Percentiles rank a stretch among this genome's conserved stretches.
Conservation (phyloP, 768 basidiomycete genomes). For the Rhizopogon vulgaris region DNA sequence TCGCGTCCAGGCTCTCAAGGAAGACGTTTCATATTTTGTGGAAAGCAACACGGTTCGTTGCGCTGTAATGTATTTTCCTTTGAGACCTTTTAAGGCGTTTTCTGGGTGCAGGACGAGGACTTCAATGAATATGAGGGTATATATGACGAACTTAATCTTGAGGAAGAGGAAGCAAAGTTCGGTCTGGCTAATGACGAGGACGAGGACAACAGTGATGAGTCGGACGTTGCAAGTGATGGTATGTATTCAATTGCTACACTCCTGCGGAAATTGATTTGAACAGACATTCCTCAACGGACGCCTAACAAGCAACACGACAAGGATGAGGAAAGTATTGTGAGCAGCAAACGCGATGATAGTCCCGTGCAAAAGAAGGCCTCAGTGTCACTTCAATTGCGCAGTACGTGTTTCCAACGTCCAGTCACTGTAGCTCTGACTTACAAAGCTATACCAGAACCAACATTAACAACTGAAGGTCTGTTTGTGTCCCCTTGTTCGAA, state of each 20-base stretch:
- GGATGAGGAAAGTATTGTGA: slow-evolving; percentile 72
- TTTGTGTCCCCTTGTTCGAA: not conserved
- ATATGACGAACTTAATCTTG: slow-evolving; percentile 95
- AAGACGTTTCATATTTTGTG: slow-evolving; percentile 95
- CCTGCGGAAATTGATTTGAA: slow-evolving; percentile 1
- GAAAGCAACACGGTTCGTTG: slow-evolving; percentile 86
- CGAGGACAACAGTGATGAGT: slow-evolving; percentile 76
- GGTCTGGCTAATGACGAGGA: slow-evolving; percentile 71
- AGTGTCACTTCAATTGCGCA: slow-evolving; percentile 58
- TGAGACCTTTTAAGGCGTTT: slow-evolving; percentile 15
- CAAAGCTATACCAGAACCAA: slow-evolving; percentile 46
- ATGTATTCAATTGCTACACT: not conserved
- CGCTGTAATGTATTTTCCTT: slow-evolving; percentile 3
- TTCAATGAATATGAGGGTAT: slow-evolving; percentile 97
- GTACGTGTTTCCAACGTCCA: slow-evolving; percentile 39
- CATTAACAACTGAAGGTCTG: slow-evolving; percentile 57
- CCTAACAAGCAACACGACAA: slow-evolving; percentile 61
- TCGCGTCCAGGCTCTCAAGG: slow-evolving; percentile 75
- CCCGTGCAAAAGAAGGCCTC: slow-evolving; percentile 76
- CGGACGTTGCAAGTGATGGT: slow-evolving; percentile 73
- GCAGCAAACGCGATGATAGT: slow-evolving; percentile 67
- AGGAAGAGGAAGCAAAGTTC: slow-evolving; percentile 95
- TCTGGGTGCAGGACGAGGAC: slow-evolving; percentile 72
- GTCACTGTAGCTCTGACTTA: slow-evolving; percentile 8
- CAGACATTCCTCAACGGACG: slow-evolving; percentile 62